Evolutionary conservation across 352 stramenopile species (phyloP).

Genomic region (Blastocystis sp.): DNA sequence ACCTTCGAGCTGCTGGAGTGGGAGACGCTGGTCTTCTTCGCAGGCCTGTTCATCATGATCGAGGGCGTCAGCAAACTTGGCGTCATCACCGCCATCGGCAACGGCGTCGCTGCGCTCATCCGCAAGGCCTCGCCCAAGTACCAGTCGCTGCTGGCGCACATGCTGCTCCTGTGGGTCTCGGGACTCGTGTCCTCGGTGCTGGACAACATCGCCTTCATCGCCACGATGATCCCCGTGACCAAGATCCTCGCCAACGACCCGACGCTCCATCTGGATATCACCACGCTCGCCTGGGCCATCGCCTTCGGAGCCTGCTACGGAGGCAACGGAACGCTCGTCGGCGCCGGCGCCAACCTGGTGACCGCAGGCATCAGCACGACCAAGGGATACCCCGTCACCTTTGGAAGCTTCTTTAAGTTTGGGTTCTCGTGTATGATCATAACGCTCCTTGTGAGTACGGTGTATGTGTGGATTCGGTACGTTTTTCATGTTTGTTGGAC

Average conservation of each 20-base stretch:
- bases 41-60: conserved; percentile 64
- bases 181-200: conserved; percentile 59
- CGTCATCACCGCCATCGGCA: conserved; percentile 62
- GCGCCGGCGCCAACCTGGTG: conserved; percentile 63
- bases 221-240: conserved; percentile 65
- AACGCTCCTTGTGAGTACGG: neutral
- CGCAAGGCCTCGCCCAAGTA: conserved; percentile 58
- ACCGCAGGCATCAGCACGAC: conserved; percentile 59
- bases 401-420: conserved; percentile 30
- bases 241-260: conserved; percentile 61
- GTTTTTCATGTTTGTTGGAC: neutral
- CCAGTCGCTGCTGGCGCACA: conserved; percentile 62
- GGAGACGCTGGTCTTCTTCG: conserved; percentile 65
- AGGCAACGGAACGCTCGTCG: conserved; percentile 64
- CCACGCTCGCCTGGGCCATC: conserved; percentile 63
- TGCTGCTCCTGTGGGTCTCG: conserved; percentile 64
- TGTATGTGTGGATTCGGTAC: neutral
- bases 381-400: conserved; percentile 30
- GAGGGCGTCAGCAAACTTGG: conserved; percentile 63
- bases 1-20: conserved; percentile 63
- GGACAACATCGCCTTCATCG: conserved; percentile 63
- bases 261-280: conserved; percentile 60
- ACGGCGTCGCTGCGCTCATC: conserved; percentile 60
- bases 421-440: neutral
- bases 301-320: conserved; percentile 63